Percentiles rank a stretch among this genome's conserved stretches.
These are phyloP conservation scores for Elsinoe australis DNA, from an alignment of 2,329 filamentous ascomycete species.

Conservation along the genomic window DNA sequence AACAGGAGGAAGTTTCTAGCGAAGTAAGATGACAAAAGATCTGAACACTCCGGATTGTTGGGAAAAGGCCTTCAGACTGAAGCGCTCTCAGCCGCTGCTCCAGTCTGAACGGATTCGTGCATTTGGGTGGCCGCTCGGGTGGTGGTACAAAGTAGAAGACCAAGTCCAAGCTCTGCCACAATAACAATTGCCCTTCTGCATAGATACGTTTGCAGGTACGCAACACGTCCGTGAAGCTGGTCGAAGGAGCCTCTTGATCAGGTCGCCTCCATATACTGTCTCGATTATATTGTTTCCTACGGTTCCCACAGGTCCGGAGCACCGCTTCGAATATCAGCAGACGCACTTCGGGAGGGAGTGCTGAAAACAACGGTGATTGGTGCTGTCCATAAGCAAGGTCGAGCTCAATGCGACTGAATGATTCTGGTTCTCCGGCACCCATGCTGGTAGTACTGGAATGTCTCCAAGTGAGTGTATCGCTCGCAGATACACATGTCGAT, in stretches of 20 bases:
- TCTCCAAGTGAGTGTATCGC: too few species aligned
- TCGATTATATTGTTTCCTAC: slow-evolving; percentile 23
- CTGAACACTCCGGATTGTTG: slow-evolving; percentile 14
- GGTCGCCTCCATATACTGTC: slow-evolving; percentile 30
- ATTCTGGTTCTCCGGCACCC: too few species aligned
- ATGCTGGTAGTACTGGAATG: too few species aligned
- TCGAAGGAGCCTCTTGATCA: slow-evolving; percentile 26
- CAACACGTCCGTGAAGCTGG: slow-evolving; percentile 25
- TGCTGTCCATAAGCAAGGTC: not conserved
- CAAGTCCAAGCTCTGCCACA: slow-evolving; percentile 14
- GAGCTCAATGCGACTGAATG: too few species aligned
- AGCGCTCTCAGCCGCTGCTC: slow-evolving; percentile 2
- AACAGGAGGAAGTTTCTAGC: slow-evolving; percentile 10
- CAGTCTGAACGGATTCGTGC: slow-evolving; percentile 9
- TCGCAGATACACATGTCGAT: too few species aligned
- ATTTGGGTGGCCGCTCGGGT: slow-evolving; percentile 13
- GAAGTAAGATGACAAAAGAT: slow-evolving; percentile 18
- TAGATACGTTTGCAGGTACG: slow-evolving; percentile 33
- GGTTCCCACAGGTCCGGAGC: slow-evolving; percentile 27
- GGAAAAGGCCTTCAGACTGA: not conserved
- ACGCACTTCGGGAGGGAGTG: slow-evolving; percentile 26
- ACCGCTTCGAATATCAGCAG: slow-evolving; percentile 32
- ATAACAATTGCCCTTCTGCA: slow-evolving; percentile 26
- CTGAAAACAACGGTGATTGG: slow-evolving; percentile 1
- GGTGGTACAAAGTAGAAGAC: slow-evolving; percentile 16